These are phyloP conservation scores for Scedosporium apiospermum DNA, from an alignment of 2,329 filamentous ascomycete species.

Conservation along the genomic window DNA sequence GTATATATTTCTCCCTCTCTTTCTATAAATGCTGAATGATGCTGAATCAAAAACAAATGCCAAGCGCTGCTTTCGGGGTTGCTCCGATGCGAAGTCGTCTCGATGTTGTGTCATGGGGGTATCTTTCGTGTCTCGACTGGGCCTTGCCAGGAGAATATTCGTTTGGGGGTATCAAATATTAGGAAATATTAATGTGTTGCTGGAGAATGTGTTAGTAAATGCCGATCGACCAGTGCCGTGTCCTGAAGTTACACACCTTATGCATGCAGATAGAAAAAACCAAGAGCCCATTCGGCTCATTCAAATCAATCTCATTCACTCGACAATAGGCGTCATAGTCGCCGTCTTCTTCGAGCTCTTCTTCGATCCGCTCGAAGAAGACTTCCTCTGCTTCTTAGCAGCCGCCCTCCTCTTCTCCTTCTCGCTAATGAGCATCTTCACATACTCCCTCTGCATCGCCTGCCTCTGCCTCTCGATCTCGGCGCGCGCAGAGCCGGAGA, in stretches of 20 bases:
- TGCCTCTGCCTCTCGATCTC: constrained; percentile 41
- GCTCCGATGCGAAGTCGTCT: constrained; percentile 4
- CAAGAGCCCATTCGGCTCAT: background rate
- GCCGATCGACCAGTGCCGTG: background rate
- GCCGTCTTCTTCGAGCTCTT: constrained; percentile 4
- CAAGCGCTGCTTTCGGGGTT: background rate
- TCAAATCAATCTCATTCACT: constrained; percentile 1
- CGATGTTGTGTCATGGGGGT: constrained; percentile 3
- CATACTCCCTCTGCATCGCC: constrained; percentile 40
- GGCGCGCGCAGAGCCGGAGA: constrained; percentile 38
- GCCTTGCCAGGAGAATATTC: constrained; percentile 6
- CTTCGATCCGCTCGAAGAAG: background rate
- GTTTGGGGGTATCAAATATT: constrained; percentile 3
- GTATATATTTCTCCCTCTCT: too few species aligned
- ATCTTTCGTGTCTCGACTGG: constrained; percentile 6
- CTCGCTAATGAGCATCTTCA: constrained; percentile 39
- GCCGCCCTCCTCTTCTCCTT: constrained; percentile 30
- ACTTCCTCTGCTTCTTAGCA: constrained; percentile 3
- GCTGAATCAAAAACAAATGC: background rate
- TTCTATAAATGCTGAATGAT: background rate
- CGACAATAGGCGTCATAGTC: constrained; percentile 3
- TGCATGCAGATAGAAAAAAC: background rate
- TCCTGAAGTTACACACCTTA: constrained; percentile 1
- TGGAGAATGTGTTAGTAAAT: background rate
- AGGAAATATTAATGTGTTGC: constrained; percentile 1